Percentiles rank a stretch among this genome's conserved stretches.
Evolutionary conservation across 1,284 basidiomycete species (phyloP).

Genomic region (Boletus hoseneyae): DNA sequence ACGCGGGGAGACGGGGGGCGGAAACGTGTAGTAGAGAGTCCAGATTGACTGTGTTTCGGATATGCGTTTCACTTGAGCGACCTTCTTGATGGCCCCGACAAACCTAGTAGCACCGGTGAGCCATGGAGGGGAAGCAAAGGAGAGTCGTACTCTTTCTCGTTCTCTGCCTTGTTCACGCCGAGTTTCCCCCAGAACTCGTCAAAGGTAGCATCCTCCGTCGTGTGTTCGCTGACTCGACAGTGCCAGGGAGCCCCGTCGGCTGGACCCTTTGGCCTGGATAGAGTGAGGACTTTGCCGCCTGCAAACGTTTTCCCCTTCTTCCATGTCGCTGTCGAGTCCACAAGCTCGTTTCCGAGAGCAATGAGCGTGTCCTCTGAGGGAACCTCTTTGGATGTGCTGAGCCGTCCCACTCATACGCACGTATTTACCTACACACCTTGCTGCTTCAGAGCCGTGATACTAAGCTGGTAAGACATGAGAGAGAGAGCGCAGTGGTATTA

Average conservation of each 20-base stretch:
- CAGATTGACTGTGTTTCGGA: conserved; percentile 64
- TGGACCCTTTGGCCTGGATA: conserved; percentile 45
- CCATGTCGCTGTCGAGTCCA: conserved; percentile 57
- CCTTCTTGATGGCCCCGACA: conserved; percentile 62
- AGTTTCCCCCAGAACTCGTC: conserved; percentile 69
- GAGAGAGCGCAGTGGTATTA: conserved; percentile 15
- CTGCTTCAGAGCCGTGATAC: conserved; percentile 42
- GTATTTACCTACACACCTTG: conserved; percentile 35
- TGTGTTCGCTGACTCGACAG: conserved; percentile 62
- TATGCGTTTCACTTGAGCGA: conserved; percentile 56
- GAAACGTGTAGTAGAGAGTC: conserved; percentile 70
- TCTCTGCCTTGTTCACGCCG: conserved; percentile 59
- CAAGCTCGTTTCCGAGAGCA: conserved; percentile 48
- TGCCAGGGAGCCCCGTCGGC: conserved; percentile 63
- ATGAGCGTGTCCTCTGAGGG: conserved; percentile 59
- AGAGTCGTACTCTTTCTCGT: conserved; percentile 57
- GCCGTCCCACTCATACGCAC: not conserved
- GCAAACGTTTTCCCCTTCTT: conserved; percentile 61
- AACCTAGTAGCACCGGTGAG: conserved; percentile 42
- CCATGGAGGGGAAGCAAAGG: not conserved
- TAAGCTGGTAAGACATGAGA: conserved; percentile 37
- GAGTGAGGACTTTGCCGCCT: conserved; percentile 54
- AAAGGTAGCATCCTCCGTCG: conserved; percentile 61
- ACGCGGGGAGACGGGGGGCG: conserved; percentile 65
- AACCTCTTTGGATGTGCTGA: conserved; percentile 40